Conservation (phyloP, 1,139 yeast genomes). For the Oligophagozyma castellii region DNA sequence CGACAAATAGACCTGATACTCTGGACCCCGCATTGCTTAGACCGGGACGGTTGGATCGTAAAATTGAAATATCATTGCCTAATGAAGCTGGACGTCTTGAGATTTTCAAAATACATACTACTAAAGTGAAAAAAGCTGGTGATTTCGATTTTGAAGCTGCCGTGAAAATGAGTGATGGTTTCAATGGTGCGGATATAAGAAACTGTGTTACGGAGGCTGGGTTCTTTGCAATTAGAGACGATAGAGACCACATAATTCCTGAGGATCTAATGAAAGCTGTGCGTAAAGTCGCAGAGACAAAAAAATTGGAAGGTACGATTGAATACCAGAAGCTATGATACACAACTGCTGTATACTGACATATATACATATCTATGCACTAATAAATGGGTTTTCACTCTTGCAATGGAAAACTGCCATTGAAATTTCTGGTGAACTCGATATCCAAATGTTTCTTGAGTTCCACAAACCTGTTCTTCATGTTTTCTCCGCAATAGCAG, state of each 20-base stretch:
- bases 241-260: slow-evolving; percentile 86
- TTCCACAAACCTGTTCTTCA: slow-evolving; percentile 32
- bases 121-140: slow-evolving; percentile 79
- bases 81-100: slow-evolving; percentile 94
- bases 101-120: slow-evolving; percentile 86
- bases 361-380: slow-evolving; percentile 2
- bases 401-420: neutral
- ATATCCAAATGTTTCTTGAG: slow-evolving; percentile 36
- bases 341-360: neutral
- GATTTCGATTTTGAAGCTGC: slow-evolving; percentile 96
- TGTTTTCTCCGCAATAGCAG: slow-evolving; percentile 34
- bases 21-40: slow-evolving; percentile 97
- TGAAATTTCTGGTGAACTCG: slow-evolving; percentile 28
- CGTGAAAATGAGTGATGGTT: slow-evolving; percentile 97
- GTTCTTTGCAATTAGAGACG: slow-evolving; percentile 94
- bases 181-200: slow-evolving; percentile 97
- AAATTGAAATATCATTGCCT: slow-evolving; percentile 91
- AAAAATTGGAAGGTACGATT: slow-evolving; percentile 91
- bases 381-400: neutral
- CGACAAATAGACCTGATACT: slow-evolving; percentile 97
- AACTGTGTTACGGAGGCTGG: slow-evolving; percentile 99
- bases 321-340: slow-evolving; percentile 76
- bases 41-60: slow-evolving; percentile 97
- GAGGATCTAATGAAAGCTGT: slow-evolving; percentile 96
- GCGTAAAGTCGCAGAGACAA: slow-evolving; percentile 90